These are phyloP conservation scores for Raffaelea ambrosiae DNA, from an alignment of 2,329 filamentous ascomycete genomes.

Conservation along the genomic window DNA sequence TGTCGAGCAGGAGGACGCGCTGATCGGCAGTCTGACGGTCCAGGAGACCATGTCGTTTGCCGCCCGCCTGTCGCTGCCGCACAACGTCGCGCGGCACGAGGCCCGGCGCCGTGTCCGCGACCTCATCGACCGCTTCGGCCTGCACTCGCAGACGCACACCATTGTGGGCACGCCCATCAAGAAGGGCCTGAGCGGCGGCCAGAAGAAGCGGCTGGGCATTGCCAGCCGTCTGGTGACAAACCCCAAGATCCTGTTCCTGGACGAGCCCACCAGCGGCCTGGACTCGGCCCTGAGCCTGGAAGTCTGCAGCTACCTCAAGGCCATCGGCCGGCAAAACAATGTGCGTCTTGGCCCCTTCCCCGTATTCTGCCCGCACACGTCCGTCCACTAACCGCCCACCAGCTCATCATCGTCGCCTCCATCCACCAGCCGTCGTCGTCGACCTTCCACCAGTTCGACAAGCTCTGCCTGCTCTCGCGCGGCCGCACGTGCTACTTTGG, in stretches of 20 bases:
- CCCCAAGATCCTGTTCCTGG: conserved; percentile 72
- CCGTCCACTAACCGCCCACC: not conserved
- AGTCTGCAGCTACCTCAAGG: conserved; percentile 64
- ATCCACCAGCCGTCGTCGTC: conserved; percentile 80
- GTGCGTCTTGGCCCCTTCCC: conserved; percentile 26
- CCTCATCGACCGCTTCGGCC: conserved; percentile 64
- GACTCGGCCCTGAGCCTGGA: conserved; percentile 71
- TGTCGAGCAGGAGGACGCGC: conserved; percentile 81
- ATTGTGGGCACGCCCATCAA: conserved; percentile 74
- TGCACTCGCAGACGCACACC: conserved; percentile 57
- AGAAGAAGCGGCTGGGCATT: conserved; percentile 73
- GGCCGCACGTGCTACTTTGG: conserved; percentile 70
- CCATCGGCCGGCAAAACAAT: conserved; percentile 57
- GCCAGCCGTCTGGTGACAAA: conserved; percentile 74
- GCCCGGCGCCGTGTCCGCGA: conserved; percentile 54
- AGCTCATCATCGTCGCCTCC: conserved; percentile 70
- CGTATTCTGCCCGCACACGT: not conserved
- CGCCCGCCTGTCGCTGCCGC: conserved; percentile 53
- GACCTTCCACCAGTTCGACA: conserved; percentile 75
- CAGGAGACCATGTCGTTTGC: conserved; percentile 73
- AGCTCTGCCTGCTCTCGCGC: conserved; percentile 62
- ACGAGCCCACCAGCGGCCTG: conserved; percentile 76
- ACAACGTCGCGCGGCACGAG: conserved; percentile 38
- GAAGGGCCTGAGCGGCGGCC: conserved; percentile 77
- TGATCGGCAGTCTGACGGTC: conserved; percentile 74